Evolutionary conservation across 176 grass and related monocot genomes (phyloP), one percentile per base, ranked within the genome.

Genomic region (Melocanna baccifera): DNA sequence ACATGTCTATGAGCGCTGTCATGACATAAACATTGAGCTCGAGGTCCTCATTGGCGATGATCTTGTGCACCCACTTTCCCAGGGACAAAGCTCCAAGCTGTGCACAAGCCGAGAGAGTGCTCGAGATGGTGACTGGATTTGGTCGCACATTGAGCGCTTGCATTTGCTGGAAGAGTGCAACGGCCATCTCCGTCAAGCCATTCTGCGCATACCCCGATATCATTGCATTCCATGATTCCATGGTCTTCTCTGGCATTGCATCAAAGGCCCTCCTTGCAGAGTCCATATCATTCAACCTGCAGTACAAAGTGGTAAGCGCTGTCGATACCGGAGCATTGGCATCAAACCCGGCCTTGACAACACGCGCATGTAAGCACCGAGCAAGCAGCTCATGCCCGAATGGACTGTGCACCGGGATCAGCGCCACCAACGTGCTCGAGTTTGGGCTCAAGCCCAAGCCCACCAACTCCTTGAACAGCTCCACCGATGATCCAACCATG

Each of bases 1-100:
- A 97, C 92, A 97, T 92, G 70, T 93, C 88, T 69, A 97, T 86
- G 28, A 94, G 86, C 0, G 95, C 92, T 62, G 95, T 91, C 23
- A 84, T 81, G 16, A 97, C 76, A 13, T 86, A 86, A 42, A 88
- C 86, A 90, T 91, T 88, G 69, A 82, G 87, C 25, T 86, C 86
- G 5, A 91, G 76, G 2, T 93, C 76, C 66, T 87, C 86, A 78
- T 93, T 86, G 52, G 94, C 1, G 7, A 82, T 82, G 36, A 93
- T 83, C 77, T 88, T 72, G 74, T 97, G 91, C n/a, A 97, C 80
- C 88, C 89, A 92, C 79, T 93, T 97, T 53, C 95, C 92, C 5
- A 97, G 0, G 51, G 89, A 91, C 71, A 94, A 77, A 79, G 91
- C 89, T 62, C 69, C 81, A 77, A 97, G 90, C 37, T 97, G 89